A percentile compares a stretch with the other conserved stretches of the same genome.
Evolutionary conservation across 2,329 filamentous ascomycete genomes (phyloP).

Genomic region (Colletotrichum sp.): DNA sequence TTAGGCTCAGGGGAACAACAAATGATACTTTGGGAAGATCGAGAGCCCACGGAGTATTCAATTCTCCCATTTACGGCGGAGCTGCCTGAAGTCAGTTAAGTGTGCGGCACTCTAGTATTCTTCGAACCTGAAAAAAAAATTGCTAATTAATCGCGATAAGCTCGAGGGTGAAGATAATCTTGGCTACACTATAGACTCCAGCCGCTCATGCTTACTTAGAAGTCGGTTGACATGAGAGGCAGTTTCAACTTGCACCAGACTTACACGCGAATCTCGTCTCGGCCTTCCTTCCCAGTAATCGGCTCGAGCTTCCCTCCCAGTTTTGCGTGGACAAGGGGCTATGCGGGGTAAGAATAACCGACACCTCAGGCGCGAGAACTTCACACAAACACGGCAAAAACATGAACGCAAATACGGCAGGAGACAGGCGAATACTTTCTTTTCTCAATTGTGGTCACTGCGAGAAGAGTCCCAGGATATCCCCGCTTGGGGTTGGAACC

Average conservation of each 20-base stretch:
- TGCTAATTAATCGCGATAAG: not conserved
- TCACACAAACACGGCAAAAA: not conserved
- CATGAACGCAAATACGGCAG: not conserved
- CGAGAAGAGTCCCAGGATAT: not conserved
- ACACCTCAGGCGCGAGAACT: not conserved
- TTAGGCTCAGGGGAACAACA: not conserved
- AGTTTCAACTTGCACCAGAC: not conserved
- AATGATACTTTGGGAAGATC: not conserved
- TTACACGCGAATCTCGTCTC: not conserved
- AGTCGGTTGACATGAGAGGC: not conserved
- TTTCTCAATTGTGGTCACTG: not conserved
- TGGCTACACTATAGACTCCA: not conserved
- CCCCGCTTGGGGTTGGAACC: not conserved
- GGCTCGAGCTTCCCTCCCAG: slow-evolving; percentile 3
- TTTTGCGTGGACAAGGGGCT: not conserved
- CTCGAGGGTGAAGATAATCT: not conserved
- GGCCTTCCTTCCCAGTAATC: not conserved
- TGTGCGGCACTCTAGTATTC: not conserved
- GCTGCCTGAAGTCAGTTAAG: not conserved
- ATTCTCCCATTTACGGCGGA: not conserved
- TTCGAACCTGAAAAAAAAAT: not conserved
- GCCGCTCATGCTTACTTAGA: not conserved
- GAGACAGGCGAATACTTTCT: not conserved
- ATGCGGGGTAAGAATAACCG: not conserved
- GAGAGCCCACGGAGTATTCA: not conserved